Percentiles rank a stretch among this genome's conserved stretches.
Conservation (phyloP, 352 stramenopile genomes). For the Phytophthora aleatoria region DNA sequence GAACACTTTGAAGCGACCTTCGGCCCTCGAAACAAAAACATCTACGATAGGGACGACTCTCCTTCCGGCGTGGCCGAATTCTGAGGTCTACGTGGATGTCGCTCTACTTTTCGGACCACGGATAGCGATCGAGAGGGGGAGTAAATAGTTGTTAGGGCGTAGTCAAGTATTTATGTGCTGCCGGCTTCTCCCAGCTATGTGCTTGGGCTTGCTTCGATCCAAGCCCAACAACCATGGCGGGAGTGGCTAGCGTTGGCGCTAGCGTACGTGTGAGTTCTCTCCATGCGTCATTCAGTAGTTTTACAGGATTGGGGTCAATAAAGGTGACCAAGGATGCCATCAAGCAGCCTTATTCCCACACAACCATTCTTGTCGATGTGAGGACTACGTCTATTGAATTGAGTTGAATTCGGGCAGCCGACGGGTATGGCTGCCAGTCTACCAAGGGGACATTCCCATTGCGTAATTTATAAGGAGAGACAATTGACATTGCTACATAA, state of each 20-base stretch:
- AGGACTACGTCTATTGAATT: slow-evolving; percentile 25
- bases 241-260: slow-evolving; percentile 23
- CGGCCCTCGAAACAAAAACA: slow-evolving; percentile 68
- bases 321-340: slow-evolving; percentile 6
- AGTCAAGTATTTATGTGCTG: slow-evolving; percentile 57
- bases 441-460: slow-evolving; percentile 10
- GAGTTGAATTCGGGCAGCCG: slow-evolving; percentile 20
- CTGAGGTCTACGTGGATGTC: slow-evolving; percentile 23
- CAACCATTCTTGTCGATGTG: too few relatives aligned
- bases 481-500: slow-evolving; percentile 17
- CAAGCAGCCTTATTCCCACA: neutral
- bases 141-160: slow-evolving; percentile 47
- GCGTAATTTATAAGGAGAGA: slow-evolving; percentile 23
- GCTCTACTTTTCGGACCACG: slow-evolving; percentile 3
- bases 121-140: slow-evolving; percentile 9
- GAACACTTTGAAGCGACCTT: slow-evolving; percentile 80
- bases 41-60: slow-evolving; percentile 66
- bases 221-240: slow-evolving; percentile 9
- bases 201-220: slow-evolving; percentile 23
- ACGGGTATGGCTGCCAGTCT: slow-evolving; percentile 5
- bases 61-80: slow-evolving; percentile 70
- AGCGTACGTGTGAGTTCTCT: slow-evolving; percentile 35
- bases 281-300: slow-evolving; percentile 34
- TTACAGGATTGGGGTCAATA: slow-evolving; percentile 11
- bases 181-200: slow-evolving; percentile 20